Percentiles rank a stretch among this genome's conserved stretches.
These are phyloP conservation scores for Eimeria brunetti DNA, from an alignment of 169 alveolate genomes.

Conservation along the genomic window DNA sequence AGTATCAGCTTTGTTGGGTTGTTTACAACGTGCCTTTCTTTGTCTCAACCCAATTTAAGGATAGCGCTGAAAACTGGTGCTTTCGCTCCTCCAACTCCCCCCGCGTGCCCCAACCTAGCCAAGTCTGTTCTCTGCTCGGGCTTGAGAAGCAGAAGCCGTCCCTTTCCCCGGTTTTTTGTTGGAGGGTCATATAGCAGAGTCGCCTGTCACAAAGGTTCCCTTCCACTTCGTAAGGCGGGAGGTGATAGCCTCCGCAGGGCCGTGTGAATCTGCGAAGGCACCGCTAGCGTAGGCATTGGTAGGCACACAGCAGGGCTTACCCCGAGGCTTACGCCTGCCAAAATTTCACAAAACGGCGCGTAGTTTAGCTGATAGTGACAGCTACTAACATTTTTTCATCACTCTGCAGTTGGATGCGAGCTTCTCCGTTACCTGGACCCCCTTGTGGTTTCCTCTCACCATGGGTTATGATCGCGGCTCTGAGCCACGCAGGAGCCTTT, in stretches of 20 bases:
- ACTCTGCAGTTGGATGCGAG: constrained; percentile 2
- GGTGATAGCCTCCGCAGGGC: constrained; percentile 1
- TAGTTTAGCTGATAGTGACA: neutral
- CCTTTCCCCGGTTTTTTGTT: neutral
- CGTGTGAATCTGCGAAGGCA: neutral
- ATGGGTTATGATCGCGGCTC: constrained; percentile 70
- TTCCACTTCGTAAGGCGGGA: neutral
- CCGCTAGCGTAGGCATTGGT: neutral
- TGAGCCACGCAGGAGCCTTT: constrained; percentile 66
- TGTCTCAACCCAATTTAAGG: neutral
- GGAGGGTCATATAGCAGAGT: neutral
- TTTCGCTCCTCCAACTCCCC: neutral
- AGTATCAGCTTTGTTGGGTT: neutral
- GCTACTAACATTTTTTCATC: neutral
- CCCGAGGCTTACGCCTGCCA: neutral
- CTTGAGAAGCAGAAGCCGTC: neutral
- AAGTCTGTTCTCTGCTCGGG: neutral
- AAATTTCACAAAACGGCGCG: neutral
- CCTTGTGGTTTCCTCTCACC: neutral
- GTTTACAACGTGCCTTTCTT: neutral
- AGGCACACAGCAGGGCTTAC: neutral
- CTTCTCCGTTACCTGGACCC: neutral
- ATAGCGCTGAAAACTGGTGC: neutral
- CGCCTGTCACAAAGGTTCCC: neutral
- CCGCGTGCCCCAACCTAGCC: neutral